phyloP scores from a whole-genome alignment of 192 early-diverging fungal genomes.

The Mortierella claussenii region DNA sequence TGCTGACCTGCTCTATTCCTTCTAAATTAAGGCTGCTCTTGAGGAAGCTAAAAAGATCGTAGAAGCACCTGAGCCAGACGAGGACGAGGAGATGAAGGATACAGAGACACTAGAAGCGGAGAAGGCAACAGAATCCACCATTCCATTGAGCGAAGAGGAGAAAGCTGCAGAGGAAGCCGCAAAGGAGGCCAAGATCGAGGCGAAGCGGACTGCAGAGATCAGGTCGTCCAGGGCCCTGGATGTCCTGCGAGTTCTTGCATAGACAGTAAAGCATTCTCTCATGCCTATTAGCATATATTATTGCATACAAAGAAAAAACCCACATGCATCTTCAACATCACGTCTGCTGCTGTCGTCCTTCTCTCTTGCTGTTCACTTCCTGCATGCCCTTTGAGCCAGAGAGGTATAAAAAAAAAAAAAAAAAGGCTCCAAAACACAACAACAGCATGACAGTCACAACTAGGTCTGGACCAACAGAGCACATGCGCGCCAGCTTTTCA shows the following conservation, averaged over 20 bases:
- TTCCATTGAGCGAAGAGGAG: constrained; percentile 46
- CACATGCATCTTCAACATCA: not conserved
- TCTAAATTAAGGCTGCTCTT: constrained; percentile 18
- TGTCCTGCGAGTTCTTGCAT: constrained; percentile 35
- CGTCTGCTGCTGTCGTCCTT: too few relatives aligned
- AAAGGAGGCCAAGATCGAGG: constrained; percentile 28
- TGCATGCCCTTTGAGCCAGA: too few relatives aligned
- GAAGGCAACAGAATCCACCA: constrained; percentile 24
- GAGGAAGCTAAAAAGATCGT: constrained; percentile 50
- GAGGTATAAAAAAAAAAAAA: too few relatives aligned
- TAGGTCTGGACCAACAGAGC: not conserved
- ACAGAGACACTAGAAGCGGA: not conserved
- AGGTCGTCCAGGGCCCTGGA: constrained; percentile 39
- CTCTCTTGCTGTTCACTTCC: too few relatives aligned
- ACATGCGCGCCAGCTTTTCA: constrained; percentile 4
- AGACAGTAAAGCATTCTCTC: not conserved
- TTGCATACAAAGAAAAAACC: too few relatives aligned
- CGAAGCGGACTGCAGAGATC: constrained; percentile 35
- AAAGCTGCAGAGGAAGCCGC: constrained; percentile 39
- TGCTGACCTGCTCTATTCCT: too few relatives aligned
- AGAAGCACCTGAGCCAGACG: constrained; percentile 29
- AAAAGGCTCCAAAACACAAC: too few relatives aligned
- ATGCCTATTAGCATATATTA: not conserved
- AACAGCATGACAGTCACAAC: not conserved
- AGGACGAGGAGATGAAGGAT: constrained; percentile 40